Conservation (phyloP, 768 basidiomycete genomes). For the Russula sp. region DNA sequence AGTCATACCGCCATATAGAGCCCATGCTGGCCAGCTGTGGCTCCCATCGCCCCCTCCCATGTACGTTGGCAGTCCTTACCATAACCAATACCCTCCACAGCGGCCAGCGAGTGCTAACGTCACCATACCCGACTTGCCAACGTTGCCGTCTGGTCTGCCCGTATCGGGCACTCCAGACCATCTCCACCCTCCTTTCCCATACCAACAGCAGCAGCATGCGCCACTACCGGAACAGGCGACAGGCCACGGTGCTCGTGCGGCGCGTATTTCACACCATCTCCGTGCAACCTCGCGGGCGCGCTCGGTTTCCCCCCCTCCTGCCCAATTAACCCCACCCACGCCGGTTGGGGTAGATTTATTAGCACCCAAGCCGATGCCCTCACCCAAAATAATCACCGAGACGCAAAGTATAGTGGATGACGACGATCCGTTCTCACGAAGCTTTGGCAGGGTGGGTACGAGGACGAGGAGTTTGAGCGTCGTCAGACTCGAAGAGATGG, state of each 20-base stretch:
- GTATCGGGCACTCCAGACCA: slow-evolving; percentile 24
- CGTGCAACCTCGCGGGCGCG: slow-evolving; percentile 50
- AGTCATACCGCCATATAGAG: slow-evolving; percentile 26
- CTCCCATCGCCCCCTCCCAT: slow-evolving; percentile 25
- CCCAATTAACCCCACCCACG: slow-evolving; percentile 30
- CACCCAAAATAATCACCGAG: slow-evolving; percentile 46
- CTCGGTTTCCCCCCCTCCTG: slow-evolving; percentile 54
- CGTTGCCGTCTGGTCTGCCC: slow-evolving; percentile 36
- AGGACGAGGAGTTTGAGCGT: slow-evolving; percentile 52
- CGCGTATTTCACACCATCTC: slow-evolving; percentile 54
- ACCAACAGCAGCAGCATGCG: background rate
- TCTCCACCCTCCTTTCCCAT: slow-evolving; percentile 32
- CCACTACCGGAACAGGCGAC: slow-evolving; percentile 39
- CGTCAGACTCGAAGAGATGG: slow-evolving; percentile 66
- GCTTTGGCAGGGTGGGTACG: slow-evolving; percentile 15
- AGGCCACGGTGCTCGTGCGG: slow-evolving; percentile 56
- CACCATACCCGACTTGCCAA: slow-evolving; percentile 31
- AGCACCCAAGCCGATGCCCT: slow-evolving; percentile 65
- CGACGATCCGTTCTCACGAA: background rate
- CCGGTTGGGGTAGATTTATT: slow-evolving; percentile 30
- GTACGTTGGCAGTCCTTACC: slow-evolving; percentile 23
- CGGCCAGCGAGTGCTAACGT: slow-evolving; percentile 48
- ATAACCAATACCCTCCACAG: slow-evolving; percentile 33
- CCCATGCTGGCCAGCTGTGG: slow-evolving; percentile 30
- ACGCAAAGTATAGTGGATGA: background rate